Evolutionary conservation across 306 rosid species (phyloP).

Genomic region (Prosopis cineraria): DNA sequence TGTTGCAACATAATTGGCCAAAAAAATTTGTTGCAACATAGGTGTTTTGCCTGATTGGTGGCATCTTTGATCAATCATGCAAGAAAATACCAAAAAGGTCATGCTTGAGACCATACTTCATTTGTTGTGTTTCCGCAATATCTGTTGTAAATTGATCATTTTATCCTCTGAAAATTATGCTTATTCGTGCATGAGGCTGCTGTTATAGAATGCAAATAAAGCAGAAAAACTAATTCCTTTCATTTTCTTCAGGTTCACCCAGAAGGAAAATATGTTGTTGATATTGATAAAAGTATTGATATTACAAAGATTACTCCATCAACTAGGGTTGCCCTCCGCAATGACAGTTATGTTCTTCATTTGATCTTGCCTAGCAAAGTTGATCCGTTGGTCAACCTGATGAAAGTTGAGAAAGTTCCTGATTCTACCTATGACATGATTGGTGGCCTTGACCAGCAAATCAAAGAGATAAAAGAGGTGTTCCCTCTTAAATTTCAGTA

Average conservation of each 20-base stretch:
- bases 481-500: neutral
- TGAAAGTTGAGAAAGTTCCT: constrained; percentile 99
- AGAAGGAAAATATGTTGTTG: constrained; percentile 97
- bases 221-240: neutral
- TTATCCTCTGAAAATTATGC: neutral
- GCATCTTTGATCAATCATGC: neutral
- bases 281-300: constrained; percentile 91
- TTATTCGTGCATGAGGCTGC: constrained; percentile 1
- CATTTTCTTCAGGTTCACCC: constrained; percentile 78
- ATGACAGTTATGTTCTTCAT: constrained; percentile 98
- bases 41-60: neutral
- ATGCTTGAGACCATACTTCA: neutral
- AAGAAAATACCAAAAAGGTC: neutral
- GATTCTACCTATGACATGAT: constrained; percentile 99
- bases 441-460: constrained; percentile 99
- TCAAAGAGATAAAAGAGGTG: constrained; percentile 98
- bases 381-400: constrained; percentile 94
- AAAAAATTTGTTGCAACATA: neutral
- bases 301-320: constrained; percentile 97
- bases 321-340: constrained; percentile 96
- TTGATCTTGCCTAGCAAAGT: constrained; percentile 97
- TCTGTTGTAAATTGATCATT: too few relatives aligned
- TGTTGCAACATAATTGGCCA: neutral
- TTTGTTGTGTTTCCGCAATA: neutral
- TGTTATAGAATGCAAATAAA: neutral